Percentiles rank a stretch among this genome's conserved stretches.
Evolutionary conservation across 1,139 yeast genomes (phyloP).

Genomic region (Pichia sp.): DNA sequence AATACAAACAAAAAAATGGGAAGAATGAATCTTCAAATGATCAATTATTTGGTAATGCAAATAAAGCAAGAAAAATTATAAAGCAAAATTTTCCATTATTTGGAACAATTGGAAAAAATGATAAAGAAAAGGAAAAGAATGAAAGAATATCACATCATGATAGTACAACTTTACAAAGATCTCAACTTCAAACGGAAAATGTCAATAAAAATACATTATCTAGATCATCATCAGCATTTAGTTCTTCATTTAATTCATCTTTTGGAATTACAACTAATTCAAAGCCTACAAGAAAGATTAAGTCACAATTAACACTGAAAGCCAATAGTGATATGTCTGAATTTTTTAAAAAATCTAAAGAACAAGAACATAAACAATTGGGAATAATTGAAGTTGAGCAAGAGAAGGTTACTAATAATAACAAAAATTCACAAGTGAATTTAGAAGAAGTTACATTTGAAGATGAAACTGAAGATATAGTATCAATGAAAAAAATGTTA

Average conservation of each 20-base stretch:
- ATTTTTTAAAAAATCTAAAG: conserved; percentile 14
- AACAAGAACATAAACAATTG: conserved; percentile 10
- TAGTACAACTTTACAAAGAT: conserved; percentile 10
- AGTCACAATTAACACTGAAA: conserved; percentile 13
- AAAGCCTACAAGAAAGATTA: conserved; percentile 6
- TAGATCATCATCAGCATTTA: conserved; percentile 8
- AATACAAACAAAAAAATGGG: background rate
- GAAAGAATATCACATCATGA: conserved; percentile 3
- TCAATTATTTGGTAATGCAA: conserved; percentile 5
- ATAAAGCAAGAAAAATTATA: conserved; percentile 20
- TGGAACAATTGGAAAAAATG: background rate
- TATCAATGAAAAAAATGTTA: conserved; percentile 16
- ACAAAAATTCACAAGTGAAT: background rate
- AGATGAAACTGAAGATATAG: conserved; percentile 7
- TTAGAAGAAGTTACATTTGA: conserved; percentile 9
- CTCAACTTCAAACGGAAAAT: conserved; percentile 3
- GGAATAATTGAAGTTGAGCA: conserved; percentile 3
- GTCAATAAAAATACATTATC: conserved; percentile 2
- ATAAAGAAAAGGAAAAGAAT: background rate
- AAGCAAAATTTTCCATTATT: conserved; percentile 11
- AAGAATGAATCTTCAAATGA: background rate
- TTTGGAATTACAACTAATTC: background rate
- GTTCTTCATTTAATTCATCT: conserved; percentile 4
- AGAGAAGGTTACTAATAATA: background rate
- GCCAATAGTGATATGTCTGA: conserved; percentile 13